Evolutionary conservation across 164 flowering plant species (phyloP), one percentile per base, ranked within the genome.

Genomic region (Houttuynia cordata): DNA sequence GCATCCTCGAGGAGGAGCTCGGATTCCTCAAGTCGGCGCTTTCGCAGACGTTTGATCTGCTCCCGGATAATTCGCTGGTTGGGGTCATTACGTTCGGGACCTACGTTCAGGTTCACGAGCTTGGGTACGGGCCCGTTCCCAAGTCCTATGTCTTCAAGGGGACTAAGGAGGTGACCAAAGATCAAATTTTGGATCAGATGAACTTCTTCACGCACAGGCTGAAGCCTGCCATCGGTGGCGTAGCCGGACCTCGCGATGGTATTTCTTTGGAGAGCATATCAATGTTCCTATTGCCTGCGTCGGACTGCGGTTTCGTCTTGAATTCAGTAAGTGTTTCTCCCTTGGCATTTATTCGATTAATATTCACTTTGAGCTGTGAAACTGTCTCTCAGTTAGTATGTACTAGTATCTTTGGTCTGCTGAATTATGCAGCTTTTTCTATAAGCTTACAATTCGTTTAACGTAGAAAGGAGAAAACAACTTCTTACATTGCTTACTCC

Each of bases 31-130:
- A 86, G 72, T 79, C 84, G 12, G 79, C 92, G 7, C 30, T 93
- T 53, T 67, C 78, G 17, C 91, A 83, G 78, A 96, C 91, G 9
- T 49, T 93, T 20, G 97, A 76, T 64, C 70, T 86, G 49, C 51
- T 90, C 58, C 96, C 97, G 1, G 99, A 85, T 23, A 76, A 78
- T 63, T 79, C 92, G 22, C 78, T 93, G 10, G 81, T 93, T 10
- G 99, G 96, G 17, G 73, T 93, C 68, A 76, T 93, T 69, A 93
- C 99, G 12, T 90, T 84, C 63, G 99, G 97, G 59, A 79, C 85
- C 4, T 74, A 67, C 52, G 97, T 93, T 21, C 79, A 78, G 55
- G 97, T 93, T 54, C 97, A 93, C 70, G 99, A 93, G 70, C 66
- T 93, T 2, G 99, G 99, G 53, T 93, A 80, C 60, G 81, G 76